These are phyloP conservation scores for Aspergillus avenaceus DNA, from an alignment of 495 filamentous ascomycete genomes.

Conservation along the genomic window DNA sequence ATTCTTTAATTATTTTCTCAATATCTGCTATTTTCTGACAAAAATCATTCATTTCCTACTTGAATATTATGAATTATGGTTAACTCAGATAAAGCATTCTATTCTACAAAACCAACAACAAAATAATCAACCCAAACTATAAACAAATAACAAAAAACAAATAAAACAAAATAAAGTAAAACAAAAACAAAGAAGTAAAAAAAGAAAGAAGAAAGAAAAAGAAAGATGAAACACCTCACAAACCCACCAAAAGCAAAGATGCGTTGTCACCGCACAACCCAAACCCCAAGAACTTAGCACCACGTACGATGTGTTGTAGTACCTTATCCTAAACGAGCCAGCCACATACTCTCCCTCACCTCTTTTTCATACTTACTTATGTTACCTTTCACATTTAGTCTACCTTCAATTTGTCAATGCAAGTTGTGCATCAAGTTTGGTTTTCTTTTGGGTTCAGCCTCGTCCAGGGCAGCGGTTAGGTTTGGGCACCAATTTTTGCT, in stretches of 20 bases:
- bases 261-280: not conserved
- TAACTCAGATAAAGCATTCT: too few species aligned
- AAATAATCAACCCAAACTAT: too few species aligned
- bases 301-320: not conserved
- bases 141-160: constrained; percentile 4
- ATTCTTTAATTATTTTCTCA: not conserved
- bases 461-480: too few species aligned
- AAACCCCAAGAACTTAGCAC: not conserved
- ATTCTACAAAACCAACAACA: too few species aligned
- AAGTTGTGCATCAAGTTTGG: too few species aligned
- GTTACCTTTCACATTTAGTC: not conserved
- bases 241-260: not conserved
- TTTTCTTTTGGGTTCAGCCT: too few species aligned
- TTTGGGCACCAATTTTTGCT: too few species aligned
- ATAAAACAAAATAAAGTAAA: not conserved
- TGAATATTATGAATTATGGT: too few species aligned
- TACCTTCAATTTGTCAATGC: too few species aligned
- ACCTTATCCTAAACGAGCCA: not conserved
- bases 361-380: not conserved
- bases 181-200: constrained; percentile 4
- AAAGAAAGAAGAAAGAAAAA: not conserved
- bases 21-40: not conserved
- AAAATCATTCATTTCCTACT: not conserved
- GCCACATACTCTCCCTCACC: not conserved
- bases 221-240: constrained; percentile 7